phyloP scores from a whole-genome alignment of 2,329 filamentous ascomycete genomes.

The Fusarium austroafricanum region DNA sequence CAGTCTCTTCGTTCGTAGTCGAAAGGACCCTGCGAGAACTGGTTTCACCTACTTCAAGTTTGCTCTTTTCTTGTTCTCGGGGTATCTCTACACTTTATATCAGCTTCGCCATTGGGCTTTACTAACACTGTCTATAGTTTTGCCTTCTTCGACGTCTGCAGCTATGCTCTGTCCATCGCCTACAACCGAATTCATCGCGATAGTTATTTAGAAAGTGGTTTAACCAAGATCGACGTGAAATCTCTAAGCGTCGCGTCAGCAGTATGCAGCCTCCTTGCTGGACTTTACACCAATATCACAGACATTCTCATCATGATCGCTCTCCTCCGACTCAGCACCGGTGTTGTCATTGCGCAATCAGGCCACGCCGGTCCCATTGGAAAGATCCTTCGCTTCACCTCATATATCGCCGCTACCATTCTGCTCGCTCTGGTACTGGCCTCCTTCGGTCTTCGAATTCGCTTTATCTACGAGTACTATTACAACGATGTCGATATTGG shows the following conservation, averaged over 20 bases:
- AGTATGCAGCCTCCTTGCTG: not conserved
- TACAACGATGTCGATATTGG: not conserved
- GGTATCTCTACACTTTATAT: slow-evolving; percentile 37
- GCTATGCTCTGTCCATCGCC: slow-evolving; percentile 22
- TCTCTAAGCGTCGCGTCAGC: no score
- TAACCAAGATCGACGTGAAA: no score
- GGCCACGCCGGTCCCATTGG: slow-evolving; percentile 8
- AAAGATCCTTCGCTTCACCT: slow-evolving; percentile 26
- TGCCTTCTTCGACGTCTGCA: slow-evolving; percentile 33
- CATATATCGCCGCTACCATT: slow-evolving; percentile 26
- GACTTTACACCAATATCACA: slow-evolving; percentile 11
- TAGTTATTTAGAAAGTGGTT: no score
- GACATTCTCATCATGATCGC: slow-evolving; percentile 42
- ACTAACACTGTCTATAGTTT: slow-evolving; percentile 27
- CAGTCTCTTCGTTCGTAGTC: slow-evolving; percentile 38
- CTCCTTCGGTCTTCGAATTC: slow-evolving; percentile 34
- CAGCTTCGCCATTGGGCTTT: no score
- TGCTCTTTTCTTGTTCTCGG: slow-evolving; percentile 39
- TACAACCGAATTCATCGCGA: not conserved
- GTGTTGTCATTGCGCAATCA: slow-evolving; percentile 33
- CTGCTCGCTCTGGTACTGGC: slow-evolving; percentile 31
- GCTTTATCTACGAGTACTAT: not conserved
- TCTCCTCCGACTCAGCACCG: slow-evolving; percentile 40
- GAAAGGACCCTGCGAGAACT: slow-evolving; percentile 40
- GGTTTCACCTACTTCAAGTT: slow-evolving; percentile 43